Base-by-base conservation (phyloP, 2,329 filamentous ascomycete genomes). In the Hymenoscyphus infarciens region DNA sequence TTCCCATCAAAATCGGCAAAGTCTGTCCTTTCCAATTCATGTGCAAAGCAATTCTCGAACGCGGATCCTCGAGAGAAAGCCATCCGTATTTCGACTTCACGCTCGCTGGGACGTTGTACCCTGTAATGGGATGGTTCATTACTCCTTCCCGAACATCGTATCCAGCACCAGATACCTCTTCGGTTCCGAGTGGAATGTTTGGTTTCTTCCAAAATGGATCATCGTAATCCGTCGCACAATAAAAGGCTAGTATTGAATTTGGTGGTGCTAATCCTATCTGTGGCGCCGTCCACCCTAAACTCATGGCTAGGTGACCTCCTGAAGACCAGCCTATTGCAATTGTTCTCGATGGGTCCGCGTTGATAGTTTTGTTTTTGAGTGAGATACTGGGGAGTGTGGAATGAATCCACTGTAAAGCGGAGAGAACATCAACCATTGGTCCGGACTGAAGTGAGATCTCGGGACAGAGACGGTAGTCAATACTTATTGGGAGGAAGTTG, bases 391-490 rank as follows among this genome's bases (percentile, higher is more conserved):
- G 74, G 1, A 82, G 70, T 0, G 60, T 64, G 0, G 69, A 62
- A 2, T 75, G 71, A 0, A 73, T 72, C 80, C 80, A 82, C 0
- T 57, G 8, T 0, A 78, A 68, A 0, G 80, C 78, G 63, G 81
- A 77, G 11, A 73, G 67, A 0, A 77, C 74, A 66, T 83, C 82
- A 2, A 66, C 63, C 68, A 83, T 77, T 0, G 81, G 75, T 0
- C 81, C 82, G 0, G 80, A 75, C 3, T 74, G 45, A 2, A 83
- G 65, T n/a, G 71, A 77, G 1, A 77, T 73, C 49, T 82, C 79
- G 0, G 81, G 81, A 62, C 81, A 83, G 1, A 83, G 75, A 0
- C 80, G 72, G 64, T 83, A 81, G 67, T 83, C 81, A 1, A 82
- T 62, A 63, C 77, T 80, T 8, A 83, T 69, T 1, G 81, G 79